phyloP scores from a whole-genome alignment of 306 rosid species.

The Crataegus laevigata region DNA sequence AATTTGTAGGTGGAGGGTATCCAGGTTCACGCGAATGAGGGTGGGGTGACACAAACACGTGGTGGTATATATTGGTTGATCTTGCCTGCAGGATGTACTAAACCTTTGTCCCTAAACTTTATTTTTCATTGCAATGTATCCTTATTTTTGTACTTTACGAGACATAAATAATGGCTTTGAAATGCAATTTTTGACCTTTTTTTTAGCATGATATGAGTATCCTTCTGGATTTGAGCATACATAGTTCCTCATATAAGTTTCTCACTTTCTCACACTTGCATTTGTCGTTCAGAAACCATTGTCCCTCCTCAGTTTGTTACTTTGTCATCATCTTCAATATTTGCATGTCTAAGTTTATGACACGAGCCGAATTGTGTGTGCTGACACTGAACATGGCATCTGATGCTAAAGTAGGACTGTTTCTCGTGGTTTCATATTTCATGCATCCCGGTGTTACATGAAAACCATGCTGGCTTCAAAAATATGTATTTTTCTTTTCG shows the following conservation, averaged over 20 bases:
- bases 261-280: not conserved
- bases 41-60: conserved; percentile 80
- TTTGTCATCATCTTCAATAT: not conserved
- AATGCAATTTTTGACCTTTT: not conserved
- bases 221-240: not conserved
- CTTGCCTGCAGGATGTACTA: conserved; percentile 96
- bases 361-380: not conserved
- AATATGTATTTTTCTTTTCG: not conserved
- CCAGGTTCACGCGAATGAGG: conserved; percentile 86
- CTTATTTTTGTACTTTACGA: not conserved
- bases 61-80: conserved; percentile 93
- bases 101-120: conserved; percentile 18
- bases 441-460: not conserved
- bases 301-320: not conserved
- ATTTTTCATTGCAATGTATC: not conserved
- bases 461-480: not conserved
- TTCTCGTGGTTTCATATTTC: not conserved
- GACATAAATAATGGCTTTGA: not conserved
- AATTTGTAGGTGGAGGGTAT: conserved; percentile 79
- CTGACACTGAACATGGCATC: not conserved
- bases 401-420: not conserved
- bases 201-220: not conserved
- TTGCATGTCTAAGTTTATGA: not conserved
- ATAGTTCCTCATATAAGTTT: not conserved
- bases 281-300: not conserved